Evolutionary conservation across 2,329 filamentous ascomycete species (phyloP), one percentile per base, ranked within the genome.

Genomic region (Alternaria consortialis): DNA sequence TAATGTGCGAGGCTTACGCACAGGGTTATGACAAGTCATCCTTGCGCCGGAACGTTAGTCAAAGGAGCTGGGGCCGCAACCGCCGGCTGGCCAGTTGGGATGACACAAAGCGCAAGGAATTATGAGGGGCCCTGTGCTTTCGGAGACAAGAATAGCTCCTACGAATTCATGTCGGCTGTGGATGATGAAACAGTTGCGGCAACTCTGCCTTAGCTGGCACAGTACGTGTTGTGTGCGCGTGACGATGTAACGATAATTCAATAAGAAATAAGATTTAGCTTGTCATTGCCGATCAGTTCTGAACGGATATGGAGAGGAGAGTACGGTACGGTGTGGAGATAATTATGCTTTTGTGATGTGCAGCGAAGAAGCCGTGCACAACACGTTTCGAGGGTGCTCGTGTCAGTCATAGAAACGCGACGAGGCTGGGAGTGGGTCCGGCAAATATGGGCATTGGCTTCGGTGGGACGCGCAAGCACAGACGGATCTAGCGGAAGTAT

Each of bases 401-500:
- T 60, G 62, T 66, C 53, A 64, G 63, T 63, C 62, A 67, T 61
- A 54, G 66, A 67, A 69, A 71, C 69, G 56, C 62, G 58, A 61
- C 61, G 65, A 71, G 64, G 73, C 73, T 73, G 64, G 55, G 46
- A 60, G 60, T 71, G 73, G 66, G 63, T 65, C 67, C 64, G 74
- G 66, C 63, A 69, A 64, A 67, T 68, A 70, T 48, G 46, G 46
- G 23, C 70, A 63, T 63, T 64, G 62, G 61, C 58, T 55, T 64
- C 65, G 63, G 66, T 71, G 69, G 66, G 53, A 57, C 58, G 57
- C 62, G 60, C 56, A 53, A 60, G 75, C 76, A 78, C 75, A 68
- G 76, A 76, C 75, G 65, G 74, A 77, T 77, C 72, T 74, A 67
- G 66, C 70, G 64, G 74, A 75, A 75, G 72, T 69, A 64, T 62